These are phyloP conservation scores for Cordyceps tenuipes DNA, from an alignment of 2,329 filamentous ascomycete species.

Conservation along the genomic window DNA sequence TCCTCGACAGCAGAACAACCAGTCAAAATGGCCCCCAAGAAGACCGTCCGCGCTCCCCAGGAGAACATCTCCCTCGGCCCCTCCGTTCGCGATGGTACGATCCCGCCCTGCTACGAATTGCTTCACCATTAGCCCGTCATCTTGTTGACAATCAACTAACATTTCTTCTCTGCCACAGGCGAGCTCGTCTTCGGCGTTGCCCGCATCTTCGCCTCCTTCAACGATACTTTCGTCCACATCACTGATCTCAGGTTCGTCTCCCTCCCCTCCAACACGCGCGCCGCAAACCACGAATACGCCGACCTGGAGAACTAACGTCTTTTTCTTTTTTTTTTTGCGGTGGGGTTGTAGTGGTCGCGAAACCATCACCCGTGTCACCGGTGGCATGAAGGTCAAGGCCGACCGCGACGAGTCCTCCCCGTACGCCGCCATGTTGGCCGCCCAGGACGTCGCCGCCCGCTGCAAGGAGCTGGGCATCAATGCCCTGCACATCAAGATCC, in stretches of 20 bases:
- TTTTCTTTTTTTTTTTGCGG: slow-evolving; percentile 11
- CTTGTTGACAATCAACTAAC: slow-evolving; percentile 12
- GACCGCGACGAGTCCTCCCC: slow-evolving; percentile 99
- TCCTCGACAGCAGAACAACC: not conserved
- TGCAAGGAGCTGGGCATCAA: slow-evolving; percentile 67
- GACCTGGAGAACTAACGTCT: slow-evolving; percentile 19
- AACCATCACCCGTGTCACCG: slow-evolving; percentile 99
- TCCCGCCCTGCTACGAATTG: slow-evolving; percentile 1
- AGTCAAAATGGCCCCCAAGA: slow-evolving; percentile 71
- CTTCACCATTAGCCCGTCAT: not conserved
- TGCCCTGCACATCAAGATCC: slow-evolving; percentile 99
- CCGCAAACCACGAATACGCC: not conserved
- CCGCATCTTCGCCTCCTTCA: slow-evolving; percentile 91
- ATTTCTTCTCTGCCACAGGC: slow-evolving; percentile 41
- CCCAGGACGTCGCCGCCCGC: slow-evolving; percentile 91
- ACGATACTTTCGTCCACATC: slow-evolving; percentile 94
- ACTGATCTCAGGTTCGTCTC: slow-evolving; percentile 86
- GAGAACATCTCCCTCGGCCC: slow-evolving; percentile 99
- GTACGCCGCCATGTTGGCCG: slow-evolving; percentile 99
- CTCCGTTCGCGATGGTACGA: slow-evolving; percentile 87
- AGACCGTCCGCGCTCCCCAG: slow-evolving; percentile 71
- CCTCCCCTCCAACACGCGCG: slow-evolving; percentile 6
- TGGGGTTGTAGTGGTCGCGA: slow-evolving; percentile 73
- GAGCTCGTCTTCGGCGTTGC: slow-evolving; percentile 97
- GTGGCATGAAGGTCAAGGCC: slow-evolving; percentile 99